Conservation (phyloP, 768 basidiomycete genomes). For the Cantharellus anzutake region DNA sequence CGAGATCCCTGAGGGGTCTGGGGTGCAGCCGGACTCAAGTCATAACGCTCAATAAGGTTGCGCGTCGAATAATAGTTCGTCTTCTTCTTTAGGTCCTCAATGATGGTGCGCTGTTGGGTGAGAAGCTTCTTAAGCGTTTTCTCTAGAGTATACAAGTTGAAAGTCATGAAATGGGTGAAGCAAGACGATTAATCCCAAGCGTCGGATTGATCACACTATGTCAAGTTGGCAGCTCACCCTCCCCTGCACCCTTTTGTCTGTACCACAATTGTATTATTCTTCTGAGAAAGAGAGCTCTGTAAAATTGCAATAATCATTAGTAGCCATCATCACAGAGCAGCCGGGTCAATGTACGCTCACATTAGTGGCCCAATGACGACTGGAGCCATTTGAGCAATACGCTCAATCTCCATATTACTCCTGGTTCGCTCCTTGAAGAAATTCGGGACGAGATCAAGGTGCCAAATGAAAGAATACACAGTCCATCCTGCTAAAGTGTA, state of each 20-base stretch:
- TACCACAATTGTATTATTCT: conserved; percentile 77
- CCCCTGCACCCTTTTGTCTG: conserved; percentile 53
- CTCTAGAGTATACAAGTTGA: conserved; percentile 27
- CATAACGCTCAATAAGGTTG: conserved; percentile 78
- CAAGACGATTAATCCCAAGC: too few relatives aligned
- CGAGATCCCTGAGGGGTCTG: background rate
- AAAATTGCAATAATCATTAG: background rate
- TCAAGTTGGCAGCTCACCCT: conserved; percentile 29
- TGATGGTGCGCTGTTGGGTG: conserved; percentile 61
- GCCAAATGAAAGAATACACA: conserved; percentile 16
- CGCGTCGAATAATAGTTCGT: conserved; percentile 91
- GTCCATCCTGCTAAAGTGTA: conserved; percentile 63
- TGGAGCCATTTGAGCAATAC: conserved; percentile 23
- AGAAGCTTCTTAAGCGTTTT: conserved; percentile 53
- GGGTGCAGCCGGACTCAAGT: conserved; percentile 14
- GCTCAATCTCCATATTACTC: conserved; percentile 16
- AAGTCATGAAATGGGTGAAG: background rate
- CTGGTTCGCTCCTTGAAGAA: conserved; percentile 3
- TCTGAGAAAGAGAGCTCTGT: conserved; percentile 54
- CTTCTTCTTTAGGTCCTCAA: conserved; percentile 95
- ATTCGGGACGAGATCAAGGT: conserved; percentile 10
- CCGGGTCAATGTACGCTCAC: conserved; percentile 27
- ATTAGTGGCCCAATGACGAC: conserved; percentile 58
- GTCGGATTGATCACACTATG: background rate
- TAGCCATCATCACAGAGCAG: background rate